Conservation (phyloP, 495 filamentous ascomycete genomes). For the Daldinia decipiens region DNA sequence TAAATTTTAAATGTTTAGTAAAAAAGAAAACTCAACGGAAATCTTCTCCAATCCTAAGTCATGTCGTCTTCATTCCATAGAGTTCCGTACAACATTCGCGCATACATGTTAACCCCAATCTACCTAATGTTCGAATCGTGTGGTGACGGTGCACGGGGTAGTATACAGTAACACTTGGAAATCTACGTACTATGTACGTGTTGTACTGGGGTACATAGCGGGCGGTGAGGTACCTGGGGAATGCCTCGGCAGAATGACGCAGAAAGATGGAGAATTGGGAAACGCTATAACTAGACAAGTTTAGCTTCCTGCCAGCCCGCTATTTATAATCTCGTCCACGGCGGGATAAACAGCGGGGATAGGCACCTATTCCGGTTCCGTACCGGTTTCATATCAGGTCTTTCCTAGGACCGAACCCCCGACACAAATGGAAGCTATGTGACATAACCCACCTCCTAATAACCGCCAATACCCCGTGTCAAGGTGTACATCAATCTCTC, state of each 20-base stretch:
- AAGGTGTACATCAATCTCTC: background rate
- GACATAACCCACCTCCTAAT: background rate
- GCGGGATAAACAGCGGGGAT: slow-evolving; percentile 26
- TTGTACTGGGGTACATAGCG: background rate
- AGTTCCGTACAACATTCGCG: background rate
- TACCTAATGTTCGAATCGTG: slow-evolving; percentile 3
- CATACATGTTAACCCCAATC: slow-evolving; percentile 12
- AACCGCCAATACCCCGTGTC: too few species aligned
- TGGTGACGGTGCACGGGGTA: background rate
- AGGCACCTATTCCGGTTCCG: slow-evolving; percentile 15
- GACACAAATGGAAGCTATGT: background rate
- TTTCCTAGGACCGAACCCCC: background rate
- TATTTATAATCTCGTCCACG: slow-evolving; percentile 22
- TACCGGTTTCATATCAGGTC: slow-evolving; percentile 11
- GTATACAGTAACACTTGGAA: background rate
- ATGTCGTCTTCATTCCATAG: background rate
- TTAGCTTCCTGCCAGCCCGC: background rate
- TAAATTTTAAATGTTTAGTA: background rate
- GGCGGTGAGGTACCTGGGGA: slow-evolving; percentile 15
- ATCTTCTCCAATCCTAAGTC: background rate
- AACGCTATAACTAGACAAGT: background rate
- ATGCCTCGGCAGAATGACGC: slow-evolving; percentile 16
- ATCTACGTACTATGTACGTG: background rate
- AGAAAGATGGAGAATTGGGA: background rate
- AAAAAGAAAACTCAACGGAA: background rate